A percentile compares a stretch with the other conserved stretches of the same genome.
Evolutionary conservation across 78 protist genomes (phyloP).

Genomic region (Dictyostelium firmibasis): DNA sequence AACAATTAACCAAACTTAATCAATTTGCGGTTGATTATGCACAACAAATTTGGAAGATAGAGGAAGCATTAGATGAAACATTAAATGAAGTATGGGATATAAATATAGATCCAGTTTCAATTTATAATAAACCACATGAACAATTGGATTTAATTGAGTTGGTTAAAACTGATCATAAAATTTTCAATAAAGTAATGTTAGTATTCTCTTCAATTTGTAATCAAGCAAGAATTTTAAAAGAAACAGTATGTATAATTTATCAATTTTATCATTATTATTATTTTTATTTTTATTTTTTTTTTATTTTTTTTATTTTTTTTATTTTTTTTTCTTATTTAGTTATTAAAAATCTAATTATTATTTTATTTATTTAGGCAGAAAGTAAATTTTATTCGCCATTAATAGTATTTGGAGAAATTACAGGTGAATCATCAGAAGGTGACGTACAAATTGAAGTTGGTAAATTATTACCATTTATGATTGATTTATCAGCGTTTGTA

Average conservation of each 20-base stretch:
- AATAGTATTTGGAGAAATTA: constrained; percentile 43
- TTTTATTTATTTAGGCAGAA: constrained; percentile 11
- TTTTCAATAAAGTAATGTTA: constrained; percentile 77
- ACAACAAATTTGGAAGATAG: constrained; percentile 75
- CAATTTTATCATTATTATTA: background rate
- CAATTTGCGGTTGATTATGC: constrained; percentile 79
- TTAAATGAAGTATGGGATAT: constrained; percentile 51
- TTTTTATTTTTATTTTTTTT: background rate
- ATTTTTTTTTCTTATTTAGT: no score
- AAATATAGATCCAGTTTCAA: constrained; percentile 60
- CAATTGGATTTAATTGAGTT: constrained; percentile 82
- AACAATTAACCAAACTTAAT: constrained; percentile 64
- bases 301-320: no score
- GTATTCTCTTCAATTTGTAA: constrained; percentile 50
- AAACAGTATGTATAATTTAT: constrained; percentile 29
- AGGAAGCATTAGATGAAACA: constrained; percentile 80
- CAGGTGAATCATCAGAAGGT: constrained; percentile 70
- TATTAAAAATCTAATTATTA: no score
- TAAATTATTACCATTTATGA: constrained; percentile 79
- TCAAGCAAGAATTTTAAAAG: constrained; percentile 66
- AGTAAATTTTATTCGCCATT: constrained; percentile 30
- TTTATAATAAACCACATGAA: constrained; percentile 74
- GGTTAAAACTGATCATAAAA: constrained; percentile 65
- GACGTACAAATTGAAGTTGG: constrained; percentile 85
- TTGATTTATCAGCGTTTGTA: constrained; percentile 56